Base-by-base conservation (phyloP, 768 basidiomycete species). In the Amanita subjunquillea region DNA sequence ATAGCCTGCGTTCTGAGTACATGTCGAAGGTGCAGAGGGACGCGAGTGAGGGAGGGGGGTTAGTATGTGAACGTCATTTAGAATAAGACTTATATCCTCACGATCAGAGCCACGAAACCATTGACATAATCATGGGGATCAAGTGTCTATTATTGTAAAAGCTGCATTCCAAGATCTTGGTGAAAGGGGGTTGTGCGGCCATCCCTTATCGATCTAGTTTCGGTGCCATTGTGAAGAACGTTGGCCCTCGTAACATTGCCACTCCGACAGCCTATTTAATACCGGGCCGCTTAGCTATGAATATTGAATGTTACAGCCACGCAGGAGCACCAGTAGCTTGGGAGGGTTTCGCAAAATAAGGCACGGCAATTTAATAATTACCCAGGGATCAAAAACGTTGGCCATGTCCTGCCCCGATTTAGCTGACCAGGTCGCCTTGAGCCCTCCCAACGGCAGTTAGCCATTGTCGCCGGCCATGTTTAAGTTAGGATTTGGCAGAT, bases 1-100 rank as follows among this genome's bases (percentile, higher is more conserved):
- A 76, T 32, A 51, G 45, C 57, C 44, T 53, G 25, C 15, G 44
- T 4, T 30, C 29, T 46, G 44, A 20, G 6, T 46, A 30, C 44
- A 46, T 46, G 29, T 32, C 29, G 44, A 4, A 27, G 10, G 43
- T 23, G 12, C 27, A 3, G 13, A 46, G 30, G 44, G 29, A 30
- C 2, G 2, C 2, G 17, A n/a, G 20, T 20, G 40, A 23, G 22
- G 41, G 40, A 12, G 38, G 38, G n/a, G 3, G 17, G 17, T 42
- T 42, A 23, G 20, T 42, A 23, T 22, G 20, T 42, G 22, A 42
- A 42, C 9, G 23, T 23, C 41, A 42, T 42, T 23, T 3, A 42
- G n/a, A 40, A 23, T 42, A n/a, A 42, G 20, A 7, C 29, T 46
- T 30, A 46, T 30, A 46, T 29, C 44, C 29, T n/a, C 20, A 7